Base-by-base conservation (phyloP, 225 moss, liverwort and hornwort genomes). In the Antitrichia curtipendula region DNA sequence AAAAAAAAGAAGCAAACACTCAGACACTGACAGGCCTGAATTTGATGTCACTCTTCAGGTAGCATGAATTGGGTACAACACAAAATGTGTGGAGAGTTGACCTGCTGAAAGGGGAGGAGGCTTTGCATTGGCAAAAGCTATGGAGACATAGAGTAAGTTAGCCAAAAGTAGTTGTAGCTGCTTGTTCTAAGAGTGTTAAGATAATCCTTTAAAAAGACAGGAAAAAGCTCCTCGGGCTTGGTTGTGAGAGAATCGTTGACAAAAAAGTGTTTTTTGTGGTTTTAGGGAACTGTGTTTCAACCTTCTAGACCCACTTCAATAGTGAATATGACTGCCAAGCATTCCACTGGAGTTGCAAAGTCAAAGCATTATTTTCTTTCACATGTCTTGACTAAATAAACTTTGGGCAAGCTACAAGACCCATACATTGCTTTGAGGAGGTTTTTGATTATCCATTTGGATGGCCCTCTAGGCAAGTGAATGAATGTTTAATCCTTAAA, bases 391-490 rank as follows among this genome's bases (percentile, higher is more conserved):
- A 66, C 0, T n/a, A 0, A 6, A 66, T 3, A 21, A 66, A 66
- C n/a, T n/a, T n/a, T 22, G 7, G 6, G 4, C 21, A 66, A 66
- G 7, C 12, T n/a, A 22, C 2, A 21, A n/a, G 7, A 4, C 2
- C 8, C 7, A 23, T 68, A 38, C 0, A 7, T 0, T 38, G 1
- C 3, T 38, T 68, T 2, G 38, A 68, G 38, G 22, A 38, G 16
- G 0, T 22, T 68, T 38, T 13, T 13, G 1, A 38, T 7, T 38
- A 49, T 23, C 0, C 4, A 0, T 23, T 23, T 38, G 10, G 19
- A 2, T 0, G 1, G 9, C 20, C n/a, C 5, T 4, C 0, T 22
- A 22, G 12, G 22, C 1, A n/a, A 12, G 2, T 23, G 2, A 22
- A 38, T 68, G 10, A n/a, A 22, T 66, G n/a, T 68, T 38, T 38